These are phyloP conservation scores for Calvatia gigantea DNA, from an alignment of 768 basidiomycete genomes.

Conservation along the genomic window DNA sequence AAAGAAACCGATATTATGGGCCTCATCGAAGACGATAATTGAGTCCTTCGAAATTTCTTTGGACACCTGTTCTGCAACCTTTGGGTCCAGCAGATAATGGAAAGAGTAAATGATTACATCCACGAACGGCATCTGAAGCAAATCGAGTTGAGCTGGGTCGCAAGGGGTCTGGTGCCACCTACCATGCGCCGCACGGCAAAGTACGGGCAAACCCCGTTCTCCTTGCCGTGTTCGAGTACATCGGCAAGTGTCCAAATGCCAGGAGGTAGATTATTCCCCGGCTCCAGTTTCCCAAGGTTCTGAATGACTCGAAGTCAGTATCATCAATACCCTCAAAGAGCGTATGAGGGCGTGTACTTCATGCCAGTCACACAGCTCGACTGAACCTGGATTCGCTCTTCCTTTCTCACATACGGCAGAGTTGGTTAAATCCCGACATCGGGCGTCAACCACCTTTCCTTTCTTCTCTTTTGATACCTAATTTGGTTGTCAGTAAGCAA, in stretches of 20 bases:
- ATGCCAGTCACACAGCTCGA: constrained; percentile 92
- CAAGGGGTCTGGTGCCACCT: constrained; percentile 7
- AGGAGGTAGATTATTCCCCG: constrained; percentile 75
- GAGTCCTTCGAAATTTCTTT: constrained; percentile 97
- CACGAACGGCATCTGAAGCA: constrained; percentile 83
- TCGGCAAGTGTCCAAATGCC: constrained; percentile 96
- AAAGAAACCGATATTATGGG: constrained; percentile 90
- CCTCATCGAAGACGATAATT: constrained; percentile 99
- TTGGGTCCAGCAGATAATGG: constrained; percentile 97
- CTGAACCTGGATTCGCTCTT: constrained; percentile 81
- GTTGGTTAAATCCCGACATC: constrained; percentile 94
- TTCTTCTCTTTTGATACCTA: constrained; percentile 98
- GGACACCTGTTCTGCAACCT: constrained; percentile 98
- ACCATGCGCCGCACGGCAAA: constrained; percentile 97
- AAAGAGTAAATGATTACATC: constrained; percentile 99
- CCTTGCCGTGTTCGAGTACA: constrained; percentile 81
- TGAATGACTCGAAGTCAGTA: constrained; percentile 27
- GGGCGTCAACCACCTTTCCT: constrained; percentile 94
- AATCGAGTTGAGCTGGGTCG: constrained; percentile 10
- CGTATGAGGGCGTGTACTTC: constrained; percentile 66
- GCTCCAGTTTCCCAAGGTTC: constrained; percentile 81
- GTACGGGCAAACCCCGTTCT: constrained; percentile 89
- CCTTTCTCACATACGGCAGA: constrained; percentile 80
- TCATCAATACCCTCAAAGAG: constrained; percentile 1
- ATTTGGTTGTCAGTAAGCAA: background rate